Evolutionary conservation across 1,284 basidiomycete species (phyloP).

Genomic region (Coniophora puteana): DNA sequence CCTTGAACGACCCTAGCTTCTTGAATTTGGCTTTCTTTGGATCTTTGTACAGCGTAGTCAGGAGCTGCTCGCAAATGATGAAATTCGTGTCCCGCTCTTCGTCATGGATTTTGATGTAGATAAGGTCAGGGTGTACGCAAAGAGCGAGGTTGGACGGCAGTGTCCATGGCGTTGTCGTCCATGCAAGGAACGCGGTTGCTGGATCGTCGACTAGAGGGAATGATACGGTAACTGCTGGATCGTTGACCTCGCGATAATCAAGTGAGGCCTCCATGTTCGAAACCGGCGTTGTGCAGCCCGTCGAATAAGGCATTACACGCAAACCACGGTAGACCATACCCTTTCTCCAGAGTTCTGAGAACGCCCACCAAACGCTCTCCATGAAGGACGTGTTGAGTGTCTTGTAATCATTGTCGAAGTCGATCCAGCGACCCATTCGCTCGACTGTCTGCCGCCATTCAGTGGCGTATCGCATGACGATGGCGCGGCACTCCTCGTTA

Average conservation of each 20-base stretch:
- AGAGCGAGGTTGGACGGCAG: slow-evolving; percentile 93
- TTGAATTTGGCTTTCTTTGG: slow-evolving; percentile 97
- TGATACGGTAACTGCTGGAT: slow-evolving; percentile 94
- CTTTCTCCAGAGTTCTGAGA: slow-evolving; percentile 89
- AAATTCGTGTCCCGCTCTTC: slow-evolving; percentile 86
- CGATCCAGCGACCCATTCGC: slow-evolving; percentile 99
- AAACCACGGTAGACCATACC: slow-evolving; percentile 93
- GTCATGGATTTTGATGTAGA: slow-evolving; percentile 97
- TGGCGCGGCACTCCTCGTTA: slow-evolving; percentile 94
- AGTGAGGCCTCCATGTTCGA: slow-evolving; percentile 98
- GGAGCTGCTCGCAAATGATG: slow-evolving; percentile 88
- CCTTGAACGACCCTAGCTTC: slow-evolving; percentile 84
- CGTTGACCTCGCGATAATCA: slow-evolving; percentile 92
- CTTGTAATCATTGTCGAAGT: slow-evolving; percentile 99
- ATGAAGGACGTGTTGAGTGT: slow-evolving; percentile 93
- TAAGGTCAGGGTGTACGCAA: slow-evolving; percentile 95
- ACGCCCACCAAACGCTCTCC: slow-evolving; percentile 99
- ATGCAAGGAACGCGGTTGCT: slow-evolving; percentile 87
- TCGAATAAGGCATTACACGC: slow-evolving; percentile 98
- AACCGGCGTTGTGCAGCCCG: slow-evolving; percentile 92
- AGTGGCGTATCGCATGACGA: slow-evolving; percentile 95
- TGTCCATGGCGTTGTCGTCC: slow-evolving; percentile 99
- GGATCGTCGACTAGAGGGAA: slow-evolving; percentile 95
- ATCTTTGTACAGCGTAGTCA: slow-evolving; percentile 94
- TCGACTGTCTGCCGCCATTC: slow-evolving; percentile 97